phyloP scores from a whole-genome alignment of 345 rosid species.

The Lenwebbia sp. region DNA sequence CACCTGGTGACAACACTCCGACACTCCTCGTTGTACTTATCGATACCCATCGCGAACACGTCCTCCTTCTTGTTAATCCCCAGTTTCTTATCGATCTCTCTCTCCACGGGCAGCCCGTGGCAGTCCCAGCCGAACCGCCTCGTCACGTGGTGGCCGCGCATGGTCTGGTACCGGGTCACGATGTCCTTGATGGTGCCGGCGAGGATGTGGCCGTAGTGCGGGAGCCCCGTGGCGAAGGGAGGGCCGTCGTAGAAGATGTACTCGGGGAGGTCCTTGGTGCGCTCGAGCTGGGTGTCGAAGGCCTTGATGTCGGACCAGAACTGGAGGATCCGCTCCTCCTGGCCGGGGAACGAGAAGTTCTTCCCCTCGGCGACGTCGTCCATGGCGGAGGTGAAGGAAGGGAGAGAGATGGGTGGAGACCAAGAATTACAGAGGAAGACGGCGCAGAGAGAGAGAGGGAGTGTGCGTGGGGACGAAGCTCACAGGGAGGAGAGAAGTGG shows the following conservation, averaged over 20 bases:
- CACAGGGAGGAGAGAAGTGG: not conserved
- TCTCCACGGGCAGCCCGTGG: slow-evolving; percentile 92
- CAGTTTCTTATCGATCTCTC: slow-evolving; percentile 66
- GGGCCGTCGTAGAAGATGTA: slow-evolving; percentile 96
- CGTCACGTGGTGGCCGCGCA: slow-evolving; percentile 86
- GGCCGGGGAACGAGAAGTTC: slow-evolving; percentile 65
- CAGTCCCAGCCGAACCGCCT: slow-evolving; percentile 99
- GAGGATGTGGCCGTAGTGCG: slow-evolving; percentile 95
- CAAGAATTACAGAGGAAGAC: not conserved
- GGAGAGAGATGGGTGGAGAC: not conserved
- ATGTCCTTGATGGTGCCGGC: slow-evolving; percentile 96
- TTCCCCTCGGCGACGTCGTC: slow-evolving; percentile 93
- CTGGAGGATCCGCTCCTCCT: slow-evolving; percentile 55
- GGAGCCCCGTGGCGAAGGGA: slow-evolving; percentile 96
- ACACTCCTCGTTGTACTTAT: slow-evolving; percentile 84
- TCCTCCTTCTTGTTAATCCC: slow-evolving; percentile 63
- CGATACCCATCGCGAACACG: slow-evolving; percentile 67
- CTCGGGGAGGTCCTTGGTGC: slow-evolving; percentile 52
- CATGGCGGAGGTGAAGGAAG: slow-evolving; percentile 20
- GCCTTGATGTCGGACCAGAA: slow-evolving; percentile 68
- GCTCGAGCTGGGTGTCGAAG: slow-evolving; percentile 65
- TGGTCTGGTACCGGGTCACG: slow-evolving; percentile 84
- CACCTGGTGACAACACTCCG: slow-evolving; percentile 69
- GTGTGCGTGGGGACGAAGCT: not conserved
- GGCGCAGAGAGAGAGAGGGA: not conserved